Base-by-base conservation (phyloP, 257 asterid genomes). In the Lavandula angustifolia region DNA sequence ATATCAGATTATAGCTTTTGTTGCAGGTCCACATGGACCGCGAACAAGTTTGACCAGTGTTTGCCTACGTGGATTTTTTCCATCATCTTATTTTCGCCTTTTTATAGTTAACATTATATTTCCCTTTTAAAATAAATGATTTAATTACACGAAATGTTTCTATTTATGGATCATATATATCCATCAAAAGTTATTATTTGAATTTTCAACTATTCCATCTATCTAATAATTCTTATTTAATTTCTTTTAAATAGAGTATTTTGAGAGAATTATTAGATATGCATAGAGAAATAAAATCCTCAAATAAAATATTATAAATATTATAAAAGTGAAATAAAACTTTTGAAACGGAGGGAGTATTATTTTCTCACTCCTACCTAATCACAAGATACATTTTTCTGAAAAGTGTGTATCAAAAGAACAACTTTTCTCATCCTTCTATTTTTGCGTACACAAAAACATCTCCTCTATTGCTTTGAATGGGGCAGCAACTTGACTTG, bases 11-110 rank as follows among this genome's bases (percentile, higher is more conserved):
- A 50, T 40, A 6, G 22, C 54, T 60, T 62, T 70, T 70, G 50
- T 70, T 49, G 73, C 52, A 40, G 7, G 7, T 55, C 72, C 40
- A 65, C 70, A 42, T 40, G 40, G 47, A 34, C 62, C 46, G 5
- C 43, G 17, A 17, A 32, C 38, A 34, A 22, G 27, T 22, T 22
- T 22, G 27, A 22, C 27, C 27, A 22, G 5, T 47, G 44, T 62
- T 62, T 62, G 57, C 46, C 10, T 34, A 33, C 68, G 52, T 17
- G 67, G 44, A 4, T 48, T 18, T 10, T 49, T 46, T n/a, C n/a
- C 34, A 18, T 50, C 9, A 3, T 50, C 55, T 17, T 16, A 17
- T 34, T 34, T 34, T 34, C 4, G 7, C 4, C 3, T 17, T 16
- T 16, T 47, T 17, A 7, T 35, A 2, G 16, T 56, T 56, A 35